Base-by-base conservation (phyloP, 768 basidiomycete genomes). In the Boletus sp. region DNA sequence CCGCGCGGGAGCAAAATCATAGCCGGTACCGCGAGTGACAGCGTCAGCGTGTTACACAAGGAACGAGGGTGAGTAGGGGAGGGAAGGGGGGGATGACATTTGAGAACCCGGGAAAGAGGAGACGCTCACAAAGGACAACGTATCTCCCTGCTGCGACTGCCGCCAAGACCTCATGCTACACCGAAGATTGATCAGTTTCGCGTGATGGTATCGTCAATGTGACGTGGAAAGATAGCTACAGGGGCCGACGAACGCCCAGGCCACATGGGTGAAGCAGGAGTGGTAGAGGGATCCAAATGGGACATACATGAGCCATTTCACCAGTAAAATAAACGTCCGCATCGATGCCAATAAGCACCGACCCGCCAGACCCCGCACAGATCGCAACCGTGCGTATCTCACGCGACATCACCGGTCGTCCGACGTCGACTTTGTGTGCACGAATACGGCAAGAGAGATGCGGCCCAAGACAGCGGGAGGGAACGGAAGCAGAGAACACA, bases 311-410 rank as follows among this genome's bases (percentile, higher is more conserved):
- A 19, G 80, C 70, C 89, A 95, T 90, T 74, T 98, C 93, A 9
- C 96, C 96, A 3, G 96, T 98, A 63, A 94, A 78, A 70, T 90
- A 93, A 25, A 94, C 81, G 70, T 97, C 94, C 37, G 93, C 94
- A 43, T 81, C 72, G 37, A 82, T 77, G 46, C 83, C 85, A 19
- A 77, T 70, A 45, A 98, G 79, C 69, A 95, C 77, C 41, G 86
- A 87, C 2, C 83, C 88, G 46, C 93, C 95, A 29, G 88, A 87
- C 34, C 96, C 96, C 34, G 94, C 94, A 70, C 95, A 97, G 55
- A 98, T 86, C 48, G 90, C 94, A 53, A 97, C 80, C 29, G 84
- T 83, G 52, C 74, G 72, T 47, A 88, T 64, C 58, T 70, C 61
- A 57, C 67, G 63, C 51, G 61, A 39, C 40, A 62, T n/a, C 58